Conservation (phyloP, 257 asterid genomes). For the Asclepias syriaca region DNA sequence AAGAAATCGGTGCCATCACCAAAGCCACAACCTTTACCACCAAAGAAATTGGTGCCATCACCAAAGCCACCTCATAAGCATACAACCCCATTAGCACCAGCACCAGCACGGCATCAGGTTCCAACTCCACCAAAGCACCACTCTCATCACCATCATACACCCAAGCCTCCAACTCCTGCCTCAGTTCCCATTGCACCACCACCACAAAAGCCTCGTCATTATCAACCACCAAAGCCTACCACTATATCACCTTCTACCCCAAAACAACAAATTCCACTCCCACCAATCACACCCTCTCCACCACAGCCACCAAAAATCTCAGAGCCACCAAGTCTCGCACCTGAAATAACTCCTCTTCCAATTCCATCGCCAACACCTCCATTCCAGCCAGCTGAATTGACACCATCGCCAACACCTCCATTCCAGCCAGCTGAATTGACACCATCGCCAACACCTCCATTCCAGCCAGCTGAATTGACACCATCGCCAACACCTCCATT, state of each 20-base stretch:
- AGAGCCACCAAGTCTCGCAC: background rate
- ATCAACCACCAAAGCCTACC: constrained; percentile 3
- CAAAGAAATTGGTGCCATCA: background rate
- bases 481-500: too few species aligned
- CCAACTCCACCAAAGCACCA: constrained; percentile 13
- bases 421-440: background rate
- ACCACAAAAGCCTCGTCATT: background rate
- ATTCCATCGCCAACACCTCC: background rate
- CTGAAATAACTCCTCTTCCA: background rate
- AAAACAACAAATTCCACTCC: background rate
- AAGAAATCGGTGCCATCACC: constrained; percentile 5
- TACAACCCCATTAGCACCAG: background rate
- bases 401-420: background rate
- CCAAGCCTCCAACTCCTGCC: background rate
- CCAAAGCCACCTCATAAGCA: background rate
- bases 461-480: too few species aligned
- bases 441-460: background rate
- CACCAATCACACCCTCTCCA: background rate
- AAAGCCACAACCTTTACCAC: constrained; percentile 4
- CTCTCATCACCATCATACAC: background rate
- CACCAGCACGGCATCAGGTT: constrained; percentile 9
- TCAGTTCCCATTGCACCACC: background rate
- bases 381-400: background rate
- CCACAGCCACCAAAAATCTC: constrained; percentile 4
- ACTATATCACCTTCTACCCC: constrained; percentile 4